Conservation (phyloP, 106 monocot genomes). For the Acorus calamus region DNA sequence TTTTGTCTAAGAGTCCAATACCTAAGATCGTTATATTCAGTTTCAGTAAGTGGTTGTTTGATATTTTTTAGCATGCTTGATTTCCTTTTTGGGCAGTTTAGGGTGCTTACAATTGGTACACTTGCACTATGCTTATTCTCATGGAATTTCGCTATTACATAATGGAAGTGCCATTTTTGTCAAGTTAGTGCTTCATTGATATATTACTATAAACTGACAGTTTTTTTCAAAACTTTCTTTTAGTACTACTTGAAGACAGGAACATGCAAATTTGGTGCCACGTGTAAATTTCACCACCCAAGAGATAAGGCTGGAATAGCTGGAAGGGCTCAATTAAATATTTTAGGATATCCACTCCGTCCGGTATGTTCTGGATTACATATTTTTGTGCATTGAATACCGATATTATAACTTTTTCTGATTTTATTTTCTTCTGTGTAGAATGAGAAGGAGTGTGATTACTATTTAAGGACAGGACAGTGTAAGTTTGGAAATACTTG, state of each 20-base stretch:
- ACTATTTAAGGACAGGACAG: constrained; percentile 79
- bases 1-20: no score
- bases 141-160: neutral
- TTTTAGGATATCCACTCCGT: constrained; percentile 74
- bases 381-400: neutral
- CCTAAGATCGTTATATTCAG: no score
- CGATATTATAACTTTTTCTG: constrained; percentile 10
- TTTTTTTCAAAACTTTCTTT: neutral
- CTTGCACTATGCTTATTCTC: neutral
- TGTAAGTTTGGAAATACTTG: constrained; percentile 93
- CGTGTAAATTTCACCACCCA: constrained; percentile 97
- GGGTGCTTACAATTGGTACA: no score
- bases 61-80: no score
- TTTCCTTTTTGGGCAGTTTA: no score
- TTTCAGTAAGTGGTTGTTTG: no score
- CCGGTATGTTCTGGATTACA: constrained; percentile 40
- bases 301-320: constrained; percentile 72
- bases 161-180: no score
- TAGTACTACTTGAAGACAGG: constrained; percentile 96
- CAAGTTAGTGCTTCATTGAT: no score
- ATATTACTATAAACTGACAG: no score
- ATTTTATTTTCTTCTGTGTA: constrained; percentile 11
- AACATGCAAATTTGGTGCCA: constrained; percentile 93
- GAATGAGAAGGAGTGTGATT: constrained; percentile 77
- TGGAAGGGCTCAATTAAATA: constrained; percentile 56